Percentiles rank a stretch among this genome's conserved stretches.
These are phyloP conservation scores for Luvunga scandens DNA, from an alignment of 345 rosid species.

Conservation along the genomic window DNA sequence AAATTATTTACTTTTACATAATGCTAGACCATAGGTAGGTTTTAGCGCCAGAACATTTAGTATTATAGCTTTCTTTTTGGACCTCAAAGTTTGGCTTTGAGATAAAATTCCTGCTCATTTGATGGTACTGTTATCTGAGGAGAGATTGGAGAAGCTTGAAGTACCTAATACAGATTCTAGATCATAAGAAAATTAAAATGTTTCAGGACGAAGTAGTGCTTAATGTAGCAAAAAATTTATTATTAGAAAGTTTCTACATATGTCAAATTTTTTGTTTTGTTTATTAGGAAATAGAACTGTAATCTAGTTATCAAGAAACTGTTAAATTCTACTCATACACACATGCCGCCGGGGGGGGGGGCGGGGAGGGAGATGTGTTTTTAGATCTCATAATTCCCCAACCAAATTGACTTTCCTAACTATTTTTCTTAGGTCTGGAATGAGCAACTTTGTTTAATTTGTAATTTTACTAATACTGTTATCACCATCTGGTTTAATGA, in stretches of 20 bases:
- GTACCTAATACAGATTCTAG: not conserved
- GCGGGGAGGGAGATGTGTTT: too few species aligned
- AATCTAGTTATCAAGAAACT: not conserved
- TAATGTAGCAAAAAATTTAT: not conserved
- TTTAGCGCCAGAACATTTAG: too few species aligned
- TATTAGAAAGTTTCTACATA: not conserved
- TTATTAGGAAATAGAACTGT: not conserved
- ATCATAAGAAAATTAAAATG: not conserved
- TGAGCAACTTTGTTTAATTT: not conserved
- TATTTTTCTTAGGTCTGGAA: not conserved
- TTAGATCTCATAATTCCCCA: not conserved
- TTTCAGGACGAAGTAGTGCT: not conserved
- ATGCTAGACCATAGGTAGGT: not conserved
- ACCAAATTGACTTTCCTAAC: not conserved
- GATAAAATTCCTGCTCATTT: not conserved
- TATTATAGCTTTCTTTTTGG: not conserved
- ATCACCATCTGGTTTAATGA: conserved; percentile 1
- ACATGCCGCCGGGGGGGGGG: too few species aligned
- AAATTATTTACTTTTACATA: not conserved
- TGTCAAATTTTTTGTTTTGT: not conserved
- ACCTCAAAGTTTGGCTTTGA: not conserved
- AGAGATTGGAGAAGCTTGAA: not conserved
- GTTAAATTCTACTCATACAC: not conserved
- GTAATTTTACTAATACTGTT: not conserved
- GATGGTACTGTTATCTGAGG: not conserved